A percentile compares a stretch with the other conserved stretches of the same genome.
Conservation (phyloP, 129 eudicot species). For the Flaveria brownii region DNA sequence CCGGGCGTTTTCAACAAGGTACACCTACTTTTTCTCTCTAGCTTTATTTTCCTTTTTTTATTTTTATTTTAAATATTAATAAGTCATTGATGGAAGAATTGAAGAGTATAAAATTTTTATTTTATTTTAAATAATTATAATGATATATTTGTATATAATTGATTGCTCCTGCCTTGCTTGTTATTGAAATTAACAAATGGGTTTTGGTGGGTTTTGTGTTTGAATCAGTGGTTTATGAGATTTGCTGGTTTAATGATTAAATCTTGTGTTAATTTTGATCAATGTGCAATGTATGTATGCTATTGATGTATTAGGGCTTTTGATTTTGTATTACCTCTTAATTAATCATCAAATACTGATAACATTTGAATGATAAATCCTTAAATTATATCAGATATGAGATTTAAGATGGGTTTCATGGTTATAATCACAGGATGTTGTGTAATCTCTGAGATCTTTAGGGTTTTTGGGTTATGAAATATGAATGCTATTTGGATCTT, state of each 20-base stretch:
- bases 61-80: too few relatives aligned
- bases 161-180: constrained; percentile 12
- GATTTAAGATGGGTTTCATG: constrained; percentile 16
- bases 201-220: constrained; percentile 5
- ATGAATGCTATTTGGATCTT: constrained; percentile 14
- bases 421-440: not conserved
- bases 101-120: too few relatives aligned
- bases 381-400: not conserved
- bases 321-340: not conserved
- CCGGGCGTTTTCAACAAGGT: constrained; percentile 27
- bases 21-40: constrained; percentile 39
- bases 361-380: not conserved
- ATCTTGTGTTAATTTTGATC: not conserved
- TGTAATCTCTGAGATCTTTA: not conserved
- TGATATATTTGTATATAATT: not conserved
- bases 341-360: not conserved
- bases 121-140: not conserved
- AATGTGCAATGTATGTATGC: constrained; percentile 25
- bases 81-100: too few relatives aligned
- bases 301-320: not conserved
- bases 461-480: not conserved
- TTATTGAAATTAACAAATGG: constrained; percentile 15
- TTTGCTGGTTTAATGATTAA: constrained; percentile 9
- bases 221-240: constrained; percentile 15
- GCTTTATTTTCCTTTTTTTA: not conserved